Evolutionary conservation across 139 green algal genomes (phyloP).

Genomic region (Chlamydomonas sphaeroides): DNA sequence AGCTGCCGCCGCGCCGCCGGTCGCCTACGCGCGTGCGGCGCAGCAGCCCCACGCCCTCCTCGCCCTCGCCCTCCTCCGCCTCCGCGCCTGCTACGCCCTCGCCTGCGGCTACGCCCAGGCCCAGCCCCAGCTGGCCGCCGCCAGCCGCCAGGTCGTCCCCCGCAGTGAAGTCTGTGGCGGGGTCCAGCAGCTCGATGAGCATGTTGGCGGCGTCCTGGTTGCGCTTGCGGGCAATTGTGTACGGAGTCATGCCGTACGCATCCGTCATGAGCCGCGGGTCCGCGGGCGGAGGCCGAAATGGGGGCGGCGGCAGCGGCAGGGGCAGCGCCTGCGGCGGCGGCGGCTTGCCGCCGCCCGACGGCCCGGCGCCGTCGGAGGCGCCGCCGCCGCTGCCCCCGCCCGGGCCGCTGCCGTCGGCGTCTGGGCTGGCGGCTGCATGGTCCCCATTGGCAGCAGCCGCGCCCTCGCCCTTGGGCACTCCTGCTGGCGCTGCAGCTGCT

Average conservation of each 20-base stretch:
- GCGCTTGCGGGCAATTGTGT: constrained; percentile 27
- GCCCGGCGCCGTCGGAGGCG: too few relatives aligned
- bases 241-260: constrained; percentile 37
- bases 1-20: too few relatives aligned
- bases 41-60: background rate
- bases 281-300: background rate
- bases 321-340: too few relatives aligned
- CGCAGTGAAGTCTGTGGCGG: constrained; percentile 3
- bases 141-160: background rate
- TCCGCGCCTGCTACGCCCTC: background rate
- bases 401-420: too few relatives aligned
- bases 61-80: background rate
- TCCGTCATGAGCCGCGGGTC: constrained; percentile 31
- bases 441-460: too few relatives aligned
- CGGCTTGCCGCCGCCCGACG: too few relatives aligned
- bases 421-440: too few relatives aligned
- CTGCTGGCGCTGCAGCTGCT: too few relatives aligned
- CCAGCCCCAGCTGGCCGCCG: background rate
- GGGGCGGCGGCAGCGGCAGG: background rate
- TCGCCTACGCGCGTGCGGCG: too few relatives aligned
- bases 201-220: background rate
- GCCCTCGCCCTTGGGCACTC: too few relatives aligned
- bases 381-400: background rate
- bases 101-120: too few relatives aligned
- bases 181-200: constrained; percentile 33